phyloP scores from a whole-genome alignment of 352 stramenopile genomes.

The Phytophthora cajani region DNA sequence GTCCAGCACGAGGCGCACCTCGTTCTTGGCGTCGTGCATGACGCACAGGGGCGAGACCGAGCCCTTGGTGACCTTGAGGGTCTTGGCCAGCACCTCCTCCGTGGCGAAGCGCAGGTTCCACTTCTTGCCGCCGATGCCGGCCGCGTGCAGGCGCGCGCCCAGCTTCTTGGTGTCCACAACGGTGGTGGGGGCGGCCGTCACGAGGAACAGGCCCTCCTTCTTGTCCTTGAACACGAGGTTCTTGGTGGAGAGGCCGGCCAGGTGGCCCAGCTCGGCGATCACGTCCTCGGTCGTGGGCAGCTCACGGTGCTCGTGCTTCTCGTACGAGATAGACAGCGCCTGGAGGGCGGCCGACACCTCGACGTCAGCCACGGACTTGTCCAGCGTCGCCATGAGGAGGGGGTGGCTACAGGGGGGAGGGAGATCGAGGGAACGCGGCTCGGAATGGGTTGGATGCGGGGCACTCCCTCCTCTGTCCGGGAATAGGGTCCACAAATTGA shows the following conservation, averaged over 20 bases:
- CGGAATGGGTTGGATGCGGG: slow-evolving; percentile 13
- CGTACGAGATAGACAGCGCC: slow-evolving; percentile 62
- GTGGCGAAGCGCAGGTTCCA: slow-evolving; percentile 95
- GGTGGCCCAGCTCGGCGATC: slow-evolving; percentile 71
- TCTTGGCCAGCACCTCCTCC: slow-evolving; percentile 81
- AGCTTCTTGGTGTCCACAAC: slow-evolving; percentile 94
- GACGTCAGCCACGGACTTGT: slow-evolving; percentile 56
- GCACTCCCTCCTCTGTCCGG: neutral
- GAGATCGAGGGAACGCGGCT: neutral
- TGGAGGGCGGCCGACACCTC: slow-evolving; percentile 66
- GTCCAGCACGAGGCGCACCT: slow-evolving; percentile 94
- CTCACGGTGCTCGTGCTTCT: slow-evolving; percentile 62
- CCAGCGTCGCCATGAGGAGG: slow-evolving; percentile 4
- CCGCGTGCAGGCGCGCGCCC: slow-evolving; percentile 74
- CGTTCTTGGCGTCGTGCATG: slow-evolving; percentile 85
- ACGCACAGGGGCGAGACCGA: slow-evolving; percentile 94
- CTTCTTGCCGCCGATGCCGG: slow-evolving; percentile 80
- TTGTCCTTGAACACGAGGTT: slow-evolving; percentile 99
- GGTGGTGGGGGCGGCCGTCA: slow-evolving; percentile 83
- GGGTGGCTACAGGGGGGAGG: neutral
- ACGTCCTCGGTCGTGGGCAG: slow-evolving; percentile 80
- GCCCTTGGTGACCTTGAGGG: slow-evolving; percentile 92
- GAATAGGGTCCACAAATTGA: neutral
- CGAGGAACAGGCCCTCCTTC: slow-evolving; percentile 97
- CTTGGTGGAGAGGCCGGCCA: slow-evolving; percentile 92